A percentile compares a stretch with the other conserved stretches of the same genome.
These are phyloP conservation scores for Populus davidiana DNA, from an alignment of 345 rosid genomes.

Conservation along the genomic window DNA sequence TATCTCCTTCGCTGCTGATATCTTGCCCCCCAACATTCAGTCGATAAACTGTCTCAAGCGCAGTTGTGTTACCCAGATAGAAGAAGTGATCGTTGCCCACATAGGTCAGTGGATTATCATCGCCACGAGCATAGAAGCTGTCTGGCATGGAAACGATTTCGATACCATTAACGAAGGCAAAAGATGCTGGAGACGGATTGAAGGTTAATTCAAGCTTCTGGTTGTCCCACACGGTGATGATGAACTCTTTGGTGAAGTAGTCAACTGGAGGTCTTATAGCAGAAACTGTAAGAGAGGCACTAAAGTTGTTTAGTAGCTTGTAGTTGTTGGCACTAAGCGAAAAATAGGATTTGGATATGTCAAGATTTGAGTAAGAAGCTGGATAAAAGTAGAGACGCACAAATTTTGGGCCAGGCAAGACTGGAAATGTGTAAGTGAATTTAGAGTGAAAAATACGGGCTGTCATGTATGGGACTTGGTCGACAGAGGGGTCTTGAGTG, in stretches of 20 bases:
- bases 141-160: slow-evolving; percentile 1
- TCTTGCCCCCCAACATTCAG: not conserved
- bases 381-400: slow-evolving; percentile 23
- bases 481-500: not conserved
- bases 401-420: slow-evolving; percentile 33
- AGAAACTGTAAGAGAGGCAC: slow-evolving; percentile 4
- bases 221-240: not conserved
- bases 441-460: slow-evolving; percentile 21
- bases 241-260: not conserved
- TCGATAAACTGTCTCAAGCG: not conserved
- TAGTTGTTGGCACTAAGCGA: not conserved
- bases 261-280: not conserved
- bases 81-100: not conserved
- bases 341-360: not conserved
- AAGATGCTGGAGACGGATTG: not conserved
- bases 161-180: slow-evolving; percentile 5
- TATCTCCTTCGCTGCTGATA: not conserved
- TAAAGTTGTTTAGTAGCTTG: slow-evolving; percentile 11
- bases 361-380: not conserved
- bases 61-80: not conserved
- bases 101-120: not conserved
- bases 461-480: slow-evolving; percentile 9
- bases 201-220: not conserved
- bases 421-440: slow-evolving; percentile 33
- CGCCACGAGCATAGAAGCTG: not conserved